Evolutionary conservation across 805 yeast species (phyloP).

Genomic region (Starmerella powellii): DNA sequence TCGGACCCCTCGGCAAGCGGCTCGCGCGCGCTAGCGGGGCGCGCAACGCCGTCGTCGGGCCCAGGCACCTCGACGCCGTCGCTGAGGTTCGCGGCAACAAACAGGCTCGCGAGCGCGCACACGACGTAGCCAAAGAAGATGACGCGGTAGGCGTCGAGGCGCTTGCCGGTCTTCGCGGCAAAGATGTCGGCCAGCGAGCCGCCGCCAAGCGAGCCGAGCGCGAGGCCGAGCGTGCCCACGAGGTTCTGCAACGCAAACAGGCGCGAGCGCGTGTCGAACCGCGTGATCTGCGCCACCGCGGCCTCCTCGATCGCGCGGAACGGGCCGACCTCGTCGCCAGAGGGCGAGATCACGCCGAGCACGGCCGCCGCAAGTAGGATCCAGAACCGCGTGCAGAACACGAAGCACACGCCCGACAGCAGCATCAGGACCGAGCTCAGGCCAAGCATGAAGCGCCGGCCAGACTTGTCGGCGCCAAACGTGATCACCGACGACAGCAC

Average conservation of each 20-base stretch:
- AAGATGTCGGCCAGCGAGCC: slow-evolving; percentile 45
- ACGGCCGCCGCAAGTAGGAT: slow-evolving; percentile 59
- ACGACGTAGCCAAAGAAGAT: slow-evolving; percentile 46
- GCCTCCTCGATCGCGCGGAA: slow-evolving; percentile 79
- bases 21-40: neutral
- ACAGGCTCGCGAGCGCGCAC: slow-evolving; percentile 40
- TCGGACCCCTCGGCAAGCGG: neutral
- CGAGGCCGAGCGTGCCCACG: slow-evolving; percentile 58
- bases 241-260: slow-evolving; percentile 65
- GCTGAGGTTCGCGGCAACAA: slow-evolving; percentile 36
- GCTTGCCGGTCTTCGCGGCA: slow-evolving; percentile 14
- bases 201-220: slow-evolving; percentile 54
- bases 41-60: neutral
- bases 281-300: slow-evolving; percentile 63
- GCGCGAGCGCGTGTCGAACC: slow-evolving; percentile 40
- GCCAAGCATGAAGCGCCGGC: slow-evolving; percentile 52
- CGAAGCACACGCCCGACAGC: slow-evolving; percentile 52
- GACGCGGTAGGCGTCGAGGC: slow-evolving; percentile 38
- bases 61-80: neutral
- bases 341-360: slow-evolving; percentile 75
- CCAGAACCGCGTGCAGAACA: slow-evolving; percentile 41
- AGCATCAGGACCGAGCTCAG: slow-evolving; percentile 59
- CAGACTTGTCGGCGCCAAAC: slow-evolving; percentile 63
- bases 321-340: slow-evolving; percentile 86
- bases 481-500: slow-evolving; percentile 56